Conservation (phyloP, 345 rosid genomes). For the Rhodamnia argentea region DNA sequence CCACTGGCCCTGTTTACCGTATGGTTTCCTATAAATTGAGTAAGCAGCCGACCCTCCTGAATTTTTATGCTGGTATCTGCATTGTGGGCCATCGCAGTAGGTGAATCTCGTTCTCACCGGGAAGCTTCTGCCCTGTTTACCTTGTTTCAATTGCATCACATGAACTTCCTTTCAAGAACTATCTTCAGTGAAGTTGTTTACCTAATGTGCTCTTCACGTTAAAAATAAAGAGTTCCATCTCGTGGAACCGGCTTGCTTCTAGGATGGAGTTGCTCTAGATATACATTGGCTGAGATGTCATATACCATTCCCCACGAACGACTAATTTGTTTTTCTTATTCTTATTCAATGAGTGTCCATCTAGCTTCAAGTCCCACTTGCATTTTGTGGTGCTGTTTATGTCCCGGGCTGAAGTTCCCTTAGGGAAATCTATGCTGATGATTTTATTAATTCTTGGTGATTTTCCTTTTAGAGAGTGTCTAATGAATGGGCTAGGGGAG, state of each 20-base stretch:
- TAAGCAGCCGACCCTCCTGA: too few species aligned
- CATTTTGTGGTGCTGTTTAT: not conserved
- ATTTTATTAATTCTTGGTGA: not conserved
- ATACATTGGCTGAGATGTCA: not conserved
- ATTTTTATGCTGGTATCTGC: too few species aligned
- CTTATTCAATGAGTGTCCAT: not conserved
- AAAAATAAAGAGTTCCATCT: not conserved
- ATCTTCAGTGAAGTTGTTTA: not conserved
- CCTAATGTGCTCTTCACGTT: not conserved
- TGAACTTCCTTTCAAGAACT: not conserved
- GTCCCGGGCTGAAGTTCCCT: not conserved
- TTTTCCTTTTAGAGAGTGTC: not conserved
- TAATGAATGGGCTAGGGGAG: conserved; percentile 3
- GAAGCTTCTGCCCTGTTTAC: not conserved
- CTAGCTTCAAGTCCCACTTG: not conserved
- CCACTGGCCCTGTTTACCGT: too few species aligned
- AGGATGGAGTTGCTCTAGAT: not conserved
- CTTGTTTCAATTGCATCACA: not conserved
- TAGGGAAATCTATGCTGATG: not conserved
- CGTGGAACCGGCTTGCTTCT: not conserved
- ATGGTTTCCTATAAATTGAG: too few species aligned
- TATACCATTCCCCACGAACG: not conserved
- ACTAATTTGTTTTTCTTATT: not conserved
- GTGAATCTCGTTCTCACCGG: too few species aligned
- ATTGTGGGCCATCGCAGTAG: too few species aligned